Base-by-base conservation (phyloP, 2,329 filamentous ascomycete species). In the Trichoderma atrobrunneum region DNA sequence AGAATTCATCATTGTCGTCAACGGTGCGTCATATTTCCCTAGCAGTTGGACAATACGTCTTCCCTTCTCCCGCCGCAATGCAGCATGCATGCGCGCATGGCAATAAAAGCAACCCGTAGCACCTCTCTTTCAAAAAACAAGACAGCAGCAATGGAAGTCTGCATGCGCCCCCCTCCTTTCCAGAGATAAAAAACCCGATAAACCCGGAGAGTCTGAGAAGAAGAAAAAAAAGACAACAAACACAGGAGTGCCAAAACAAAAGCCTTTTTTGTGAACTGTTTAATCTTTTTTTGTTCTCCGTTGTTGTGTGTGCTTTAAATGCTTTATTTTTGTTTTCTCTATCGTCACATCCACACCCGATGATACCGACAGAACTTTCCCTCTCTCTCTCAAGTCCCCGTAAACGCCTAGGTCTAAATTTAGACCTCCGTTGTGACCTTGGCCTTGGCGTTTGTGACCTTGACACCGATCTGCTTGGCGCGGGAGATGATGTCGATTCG, bases 361-460 rank as follows among this genome's bases (percentile, higher is more conserved):
- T 62, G 67, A 62, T 54, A 30, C 24, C 32, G 67, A 69, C 57
- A 72, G 28, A 56, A 18, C 32, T 21, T 28, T 39, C 28, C 39
- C 39, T n/a, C 30, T 63, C 56, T 64, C 54, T 67, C 56, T 59
- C 26, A 51, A 36, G 26, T 32, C 60, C 39, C 39, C 36, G 34
- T 30, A 18, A 36, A 67, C 64, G 34, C 64, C 24, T 48, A 32
- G 56, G 36, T 69, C 56, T 16, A 21, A 10, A n/a, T 82, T 89
- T 90, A 92, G 82, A 91, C 88, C 91, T 99, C 96, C 80, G 94
- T 97, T 81, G 95, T 97, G 85, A 99, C 92, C 90, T 95, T 97
- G 83, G 95, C 96, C 93, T 98, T 97, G 87, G 93, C 86, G 90
- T 99, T 99, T 84, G 96, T 99, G 85, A 99, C 95, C 93, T 99